Percentiles rank a stretch among this genome's conserved stretches.
These are phyloP conservation scores for Rhodotorula sp. DNA, from an alignment of 1,284 basidiomycete species.

Conservation along the genomic window DNA sequence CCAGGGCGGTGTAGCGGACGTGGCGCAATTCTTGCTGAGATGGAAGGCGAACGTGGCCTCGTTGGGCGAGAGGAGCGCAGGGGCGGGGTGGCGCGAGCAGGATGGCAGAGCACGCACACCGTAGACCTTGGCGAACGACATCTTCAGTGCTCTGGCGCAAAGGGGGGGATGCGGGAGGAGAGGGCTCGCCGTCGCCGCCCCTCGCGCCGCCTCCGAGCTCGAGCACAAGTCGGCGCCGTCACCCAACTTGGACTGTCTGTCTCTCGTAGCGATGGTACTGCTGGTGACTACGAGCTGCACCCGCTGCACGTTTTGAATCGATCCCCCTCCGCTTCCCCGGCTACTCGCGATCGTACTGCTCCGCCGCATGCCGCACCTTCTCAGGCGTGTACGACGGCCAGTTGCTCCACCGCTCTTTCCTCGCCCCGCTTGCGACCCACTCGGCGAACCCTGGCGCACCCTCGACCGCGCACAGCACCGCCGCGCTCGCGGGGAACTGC, in stretches of 20 bases:
- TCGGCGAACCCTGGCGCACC: background rate
- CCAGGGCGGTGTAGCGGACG: constrained; percentile 2
- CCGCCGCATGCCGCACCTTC: background rate
- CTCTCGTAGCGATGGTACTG: too few species aligned
- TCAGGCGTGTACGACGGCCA: background rate
- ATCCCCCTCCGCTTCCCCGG: background rate
- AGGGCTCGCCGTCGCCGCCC: background rate
- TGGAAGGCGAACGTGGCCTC: background rate
- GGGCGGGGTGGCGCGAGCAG: too few species aligned
- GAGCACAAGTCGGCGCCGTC: background rate
- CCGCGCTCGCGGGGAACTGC: background rate
- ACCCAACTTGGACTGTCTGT: too few species aligned
- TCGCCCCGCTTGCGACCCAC: background rate
- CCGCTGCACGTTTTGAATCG: too few species aligned
- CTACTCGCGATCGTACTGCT: background rate
- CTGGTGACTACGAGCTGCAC: too few species aligned
- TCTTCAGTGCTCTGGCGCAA: background rate
- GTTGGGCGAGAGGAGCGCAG: background rate
- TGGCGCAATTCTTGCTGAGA: background rate
- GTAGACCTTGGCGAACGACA: constrained; percentile 27
- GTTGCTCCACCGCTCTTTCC: constrained; percentile 1
- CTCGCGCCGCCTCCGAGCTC: background rate
- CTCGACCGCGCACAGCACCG: background rate
- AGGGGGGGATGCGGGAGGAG: background rate
- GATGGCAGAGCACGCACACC: constrained; percentile 7